Evolutionary conservation across 106 monocot genomes (phyloP), one percentile per base, ranked within the genome.

Genomic region (Iris macrosiphon): DNA sequence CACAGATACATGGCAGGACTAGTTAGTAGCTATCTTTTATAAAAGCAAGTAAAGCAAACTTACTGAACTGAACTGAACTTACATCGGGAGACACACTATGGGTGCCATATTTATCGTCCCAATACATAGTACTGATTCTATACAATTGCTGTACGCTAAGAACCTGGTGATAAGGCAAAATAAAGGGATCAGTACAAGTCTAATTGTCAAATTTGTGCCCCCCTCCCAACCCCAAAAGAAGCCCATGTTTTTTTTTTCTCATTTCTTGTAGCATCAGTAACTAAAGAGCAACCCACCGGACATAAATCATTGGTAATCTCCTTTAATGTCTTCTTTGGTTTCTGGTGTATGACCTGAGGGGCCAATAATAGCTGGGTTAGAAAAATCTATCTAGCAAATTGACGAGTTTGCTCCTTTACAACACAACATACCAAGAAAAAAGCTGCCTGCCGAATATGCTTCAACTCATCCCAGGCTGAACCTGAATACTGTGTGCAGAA

Each of bases 301-400:
- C 86, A 92, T 14, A 92, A 59, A 40, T 92, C 85, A 60, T 76
- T 82, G 32, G 75, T 79, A 70, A 92, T 79, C 63, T 92, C 86
- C 17, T 68, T 81, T 29, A 74, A 49, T 6, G 74, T 68, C 55
- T 75, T 74, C 52, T 77, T 81, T 9, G 71, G 74, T 44, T 87
- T 81, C 45, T 78, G 80, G 67, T 86, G 80, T 62, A 78, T 72
- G 19, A 81, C 82, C 80, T 81, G 31, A 31, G 25, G 46, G 39
- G 21, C 53, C 35, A 50, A 59, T 55, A 26, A 33, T 16, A 55
- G 32, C 42, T 41, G 10, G 28, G 9, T 13, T 41, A 57, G 41
- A 4, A 53, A 19, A 31, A 47, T 16, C 2, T 39, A 21, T 7
- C 52, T 13, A 29, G 29, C 0, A 23, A 41, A 58, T 33, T 7